phyloP scores from a whole-genome alignment of 768 basidiomycete species.

The Gymnopilus junonius region DNA sequence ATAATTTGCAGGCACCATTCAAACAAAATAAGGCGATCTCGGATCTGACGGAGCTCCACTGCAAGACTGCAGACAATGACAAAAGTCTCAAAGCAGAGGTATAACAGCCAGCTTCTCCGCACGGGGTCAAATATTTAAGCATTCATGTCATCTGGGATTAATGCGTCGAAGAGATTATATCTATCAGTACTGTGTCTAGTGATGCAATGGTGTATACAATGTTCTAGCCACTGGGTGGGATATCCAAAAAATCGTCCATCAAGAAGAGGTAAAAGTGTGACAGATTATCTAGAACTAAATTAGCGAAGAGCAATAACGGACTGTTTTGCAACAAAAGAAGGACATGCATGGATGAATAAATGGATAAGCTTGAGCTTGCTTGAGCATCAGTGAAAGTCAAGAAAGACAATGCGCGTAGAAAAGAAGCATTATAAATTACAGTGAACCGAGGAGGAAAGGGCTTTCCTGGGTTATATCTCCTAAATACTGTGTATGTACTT shows the following conservation, averaged over 20 bases:
- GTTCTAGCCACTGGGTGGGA: background rate
- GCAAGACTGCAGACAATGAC: no score
- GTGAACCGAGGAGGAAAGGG: background rate
- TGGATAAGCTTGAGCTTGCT: background rate
- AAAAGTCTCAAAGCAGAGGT: background rate
- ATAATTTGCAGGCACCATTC: no score
- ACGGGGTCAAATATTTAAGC: no score
- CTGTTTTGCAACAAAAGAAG: background rate
- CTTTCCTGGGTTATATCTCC: background rate
- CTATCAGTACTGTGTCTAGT: conserved; percentile 3
- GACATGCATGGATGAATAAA: background rate
- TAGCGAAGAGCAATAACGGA: background rate
- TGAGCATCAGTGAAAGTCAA: background rate
- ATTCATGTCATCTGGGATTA: no score
- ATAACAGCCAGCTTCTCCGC: background rate
- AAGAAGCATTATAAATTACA: conserved; percentile 5
- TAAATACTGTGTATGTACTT: no score
- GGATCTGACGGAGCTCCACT: no score
- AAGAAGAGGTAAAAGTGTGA: background rate
- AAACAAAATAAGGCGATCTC: no score
- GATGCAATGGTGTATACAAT: background rate
- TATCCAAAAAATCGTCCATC: background rate
- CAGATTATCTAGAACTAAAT: background rate
- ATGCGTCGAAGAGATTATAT: background rate
- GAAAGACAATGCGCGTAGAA: background rate